Evolutionary conservation across 768 basidiomycete genomes (phyloP), one percentile per base, ranked within the genome.

Genomic region (Lentinula boryana): DNA sequence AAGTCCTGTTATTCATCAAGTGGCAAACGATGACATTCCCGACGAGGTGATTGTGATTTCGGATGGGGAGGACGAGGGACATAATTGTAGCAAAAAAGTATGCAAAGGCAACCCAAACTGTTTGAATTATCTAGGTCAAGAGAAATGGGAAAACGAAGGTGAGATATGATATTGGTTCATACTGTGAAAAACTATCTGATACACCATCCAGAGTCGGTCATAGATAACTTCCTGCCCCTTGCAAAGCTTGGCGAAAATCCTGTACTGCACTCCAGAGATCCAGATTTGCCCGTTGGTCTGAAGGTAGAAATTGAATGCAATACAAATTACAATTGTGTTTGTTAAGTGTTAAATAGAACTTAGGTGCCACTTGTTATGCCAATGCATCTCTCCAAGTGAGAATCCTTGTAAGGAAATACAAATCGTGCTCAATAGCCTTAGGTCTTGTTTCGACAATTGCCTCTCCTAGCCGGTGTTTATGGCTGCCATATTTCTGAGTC

Each of bases 281-380:
- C 75, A 27, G 78, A 80, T 59, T 66, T 80, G 36, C 93, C 93
- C 10, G 85, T 93, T 10, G 93, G 93, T 23, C 74, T 95, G 63
- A 90, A 83, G 79, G 93, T 89, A 67, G 60, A 36, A 46, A 18
- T 51, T 13, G 16, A 46, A 33, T 13, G 61, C 12, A 40, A 18
- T 10, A 59, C 54, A 40, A 38, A 35, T 23, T 43, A 51, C 27
- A 43, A 36, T 57, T 50, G 46, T 48, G 46, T 40, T 51, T 59
- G n/a, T 48, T 66, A 33, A 44, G 36, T 21, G 35, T 63, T 35
- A 41, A 4, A 31, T 67, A 95, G 93, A 98, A 98, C 70, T 83
- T 98, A 18, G 96, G 96, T 4, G 95, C 95, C 16, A 98, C 96
- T 3, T 98, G 96, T 70, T 98, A 98, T 66, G 95, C 93, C 62